Conservation (phyloP, 2,329 filamentous ascomycete species). For the Neonectria punicea region DNA sequence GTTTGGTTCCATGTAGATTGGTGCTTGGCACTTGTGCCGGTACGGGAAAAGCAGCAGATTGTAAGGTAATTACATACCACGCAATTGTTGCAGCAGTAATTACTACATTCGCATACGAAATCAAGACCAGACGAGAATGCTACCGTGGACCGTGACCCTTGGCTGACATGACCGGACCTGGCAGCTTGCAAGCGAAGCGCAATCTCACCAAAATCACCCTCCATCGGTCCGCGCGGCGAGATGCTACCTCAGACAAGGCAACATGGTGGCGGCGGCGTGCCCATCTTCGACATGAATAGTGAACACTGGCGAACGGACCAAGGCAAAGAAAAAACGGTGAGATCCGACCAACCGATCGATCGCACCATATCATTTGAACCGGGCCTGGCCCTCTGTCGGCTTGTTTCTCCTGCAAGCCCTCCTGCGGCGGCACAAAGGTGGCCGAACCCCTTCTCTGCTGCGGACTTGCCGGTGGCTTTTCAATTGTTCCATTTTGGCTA, state of each 20-base stretch:
- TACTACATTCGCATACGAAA: not conserved
- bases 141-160: not conserved
- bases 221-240: not conserved
- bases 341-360: conserved; percentile 19
- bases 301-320: not conserved
- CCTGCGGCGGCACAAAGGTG: not conserved
- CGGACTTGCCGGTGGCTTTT: not conserved
- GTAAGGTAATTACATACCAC: not conserved
- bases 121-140: conserved; percentile 23
- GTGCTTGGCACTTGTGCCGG: not conserved
- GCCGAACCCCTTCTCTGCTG: conserved; percentile 3
- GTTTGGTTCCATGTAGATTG: conserved; percentile 15
- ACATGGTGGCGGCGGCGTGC: conserved; percentile 1
- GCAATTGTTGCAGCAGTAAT: too few species aligned
- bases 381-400: not conserved
- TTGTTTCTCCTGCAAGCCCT: conserved; percentile 1
- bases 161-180: not conserved
- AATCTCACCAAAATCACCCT: not conserved
- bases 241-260: conserved; percentile 12
- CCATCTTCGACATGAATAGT: conserved; percentile 9
- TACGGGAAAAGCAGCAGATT: conserved; percentile 2
- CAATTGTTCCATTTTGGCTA: not conserved
- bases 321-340: conserved; percentile 15
- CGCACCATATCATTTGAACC: conserved; percentile 6
- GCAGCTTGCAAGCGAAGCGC: conserved; percentile 14